Evolutionary conservation across 1,284 basidiomycete genomes (phyloP), one percentile per base, ranked within the genome.

Genomic region (Austroboletus niveus): DNA sequence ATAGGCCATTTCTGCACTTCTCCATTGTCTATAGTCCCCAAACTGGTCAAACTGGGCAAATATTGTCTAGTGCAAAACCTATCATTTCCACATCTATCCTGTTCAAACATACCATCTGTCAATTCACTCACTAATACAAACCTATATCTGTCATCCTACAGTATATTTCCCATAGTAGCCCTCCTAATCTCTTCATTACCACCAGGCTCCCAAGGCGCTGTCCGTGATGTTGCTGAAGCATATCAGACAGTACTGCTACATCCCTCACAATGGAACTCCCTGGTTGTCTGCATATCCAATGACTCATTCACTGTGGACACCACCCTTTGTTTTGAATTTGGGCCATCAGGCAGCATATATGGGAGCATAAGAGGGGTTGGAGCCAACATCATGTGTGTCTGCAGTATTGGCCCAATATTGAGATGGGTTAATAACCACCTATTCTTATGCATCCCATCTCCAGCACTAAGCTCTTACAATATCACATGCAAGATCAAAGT

Each of bases 351-450:
- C 0, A 71, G 76, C 0, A 35, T 65, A 0, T 76, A 70, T 48
- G 69, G 74, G 0, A 11, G 45, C 0, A 11, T 74, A 0, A 68
- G 48, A 0, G 68, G 72, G 52, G 69, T 69, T 0, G 60, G 62
- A 0, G 11, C 57, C 0, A 68, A 74, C 30, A 62, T 78, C 1
- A 52, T 73, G 22, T 40, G 60, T 0, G 12, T 20, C 0, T 1
- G 31, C 0, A 71, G 73, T 0, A 60, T 77, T 1, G 67, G 70
- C 0, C 74, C 72, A 0, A 39, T 76, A 0, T 45, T 60, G 0
- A 64, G 72, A 45, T 77, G 75, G 74, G 71, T 77, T 0, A 74
- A 78, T 47, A 68, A 77, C 47, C 69, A 73, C 22, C 5, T 72
- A 0, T 76, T 75, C 55, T 32, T 75, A 1, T 54, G 66, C 0